A percentile compares a stretch with the other conserved stretches of the same genome.
phyloP scores from a whole-genome alignment of 2,329 filamentous ascomycete species.

The Diaporthe destruens region DNA sequence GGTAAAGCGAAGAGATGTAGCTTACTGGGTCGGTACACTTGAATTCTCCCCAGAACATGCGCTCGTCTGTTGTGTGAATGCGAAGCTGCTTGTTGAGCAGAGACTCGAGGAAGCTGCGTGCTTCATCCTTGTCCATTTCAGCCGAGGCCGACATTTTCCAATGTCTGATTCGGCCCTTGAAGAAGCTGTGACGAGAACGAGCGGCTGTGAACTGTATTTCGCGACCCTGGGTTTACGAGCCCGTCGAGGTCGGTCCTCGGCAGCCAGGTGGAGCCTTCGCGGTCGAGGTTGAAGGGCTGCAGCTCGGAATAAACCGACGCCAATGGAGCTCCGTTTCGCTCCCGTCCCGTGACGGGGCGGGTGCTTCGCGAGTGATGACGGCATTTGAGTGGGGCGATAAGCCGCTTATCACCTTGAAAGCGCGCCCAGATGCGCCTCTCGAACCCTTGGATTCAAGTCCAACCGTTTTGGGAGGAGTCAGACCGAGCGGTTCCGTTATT shows the following conservation, averaged over 20 bases:
- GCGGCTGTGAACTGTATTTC: neutral
- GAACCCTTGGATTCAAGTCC: neutral
- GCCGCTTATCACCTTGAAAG: conserved; percentile 22
- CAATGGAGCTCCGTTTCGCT: conserved; percentile 10
- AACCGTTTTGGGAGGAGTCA: conserved; percentile 17
- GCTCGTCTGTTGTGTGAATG: conserved; percentile 82
- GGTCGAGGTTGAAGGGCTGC: neutral
- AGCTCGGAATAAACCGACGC: neutral
- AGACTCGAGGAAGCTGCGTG: conserved; percentile 69
- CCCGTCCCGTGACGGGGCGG: conserved; percentile 42
- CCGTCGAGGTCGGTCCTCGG: conserved; percentile 25
- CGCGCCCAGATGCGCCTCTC: conserved; percentile 21
- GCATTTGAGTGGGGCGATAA: conserved; percentile 34
- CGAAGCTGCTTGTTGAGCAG: conserved; percentile 85
- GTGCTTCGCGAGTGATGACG: conserved; percentile 40
- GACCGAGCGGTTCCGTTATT: conserved; percentile 8
- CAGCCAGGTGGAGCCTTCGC: conserved; percentile 34
- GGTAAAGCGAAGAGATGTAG: conserved; percentile 43
- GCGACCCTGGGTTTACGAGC: conserved; percentile 15
- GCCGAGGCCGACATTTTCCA: conserved; percentile 14
- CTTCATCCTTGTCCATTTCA: conserved; percentile 64
- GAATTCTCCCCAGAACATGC: conserved; percentile 90
- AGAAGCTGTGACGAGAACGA: neutral
- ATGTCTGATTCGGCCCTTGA: neutral
- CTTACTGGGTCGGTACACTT: conserved; percentile 94